These are phyloP conservation scores for Exidia glandulosa DNA, from an alignment of 768 basidiomycete species.

Conservation along the genomic window DNA sequence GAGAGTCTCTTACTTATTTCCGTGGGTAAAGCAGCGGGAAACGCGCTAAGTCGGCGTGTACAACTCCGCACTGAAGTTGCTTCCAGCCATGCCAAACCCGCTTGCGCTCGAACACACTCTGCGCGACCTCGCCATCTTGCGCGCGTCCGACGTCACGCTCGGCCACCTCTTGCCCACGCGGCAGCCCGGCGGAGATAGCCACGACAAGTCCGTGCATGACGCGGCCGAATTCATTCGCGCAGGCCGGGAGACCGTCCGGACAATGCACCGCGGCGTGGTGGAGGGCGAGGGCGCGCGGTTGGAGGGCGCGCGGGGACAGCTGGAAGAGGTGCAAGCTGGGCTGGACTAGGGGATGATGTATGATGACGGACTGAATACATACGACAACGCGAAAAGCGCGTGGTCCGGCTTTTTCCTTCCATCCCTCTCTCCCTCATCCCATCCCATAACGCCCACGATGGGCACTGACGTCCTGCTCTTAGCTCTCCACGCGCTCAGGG, in stretches of 20 bases:
- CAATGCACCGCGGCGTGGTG: slow-evolving; percentile 41
- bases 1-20: no score
- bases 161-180: slow-evolving; percentile 11
- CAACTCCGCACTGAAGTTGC: not conserved
- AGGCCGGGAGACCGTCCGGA: slow-evolving; percentile 44
- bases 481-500: not conserved
- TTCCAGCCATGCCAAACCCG: not conserved
- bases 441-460: no score
- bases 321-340: slow-evolving; percentile 33
- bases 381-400: slow-evolving; percentile 1
- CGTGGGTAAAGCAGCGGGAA: no score
- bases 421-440: not conserved
- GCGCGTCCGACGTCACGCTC: slow-evolving; percentile 40
- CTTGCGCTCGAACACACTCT: slow-evolving; percentile 50
- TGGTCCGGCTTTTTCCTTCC: not conserved
- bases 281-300: slow-evolving; percentile 42
- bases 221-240: slow-evolving; percentile 52
- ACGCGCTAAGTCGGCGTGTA: no score
- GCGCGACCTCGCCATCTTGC: slow-evolving; percentile 61
- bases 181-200: slow-evolving; percentile 3
- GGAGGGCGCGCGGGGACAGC: slow-evolving; percentile 40
- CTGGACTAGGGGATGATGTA: not conserved
- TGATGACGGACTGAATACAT: no score
- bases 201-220: slow-evolving; percentile 31
- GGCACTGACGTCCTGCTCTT: not conserved